Evolutionary conservation across 495 filamentous ascomycete species (phyloP).

Genomic region (Filosporella fistucella): DNA sequence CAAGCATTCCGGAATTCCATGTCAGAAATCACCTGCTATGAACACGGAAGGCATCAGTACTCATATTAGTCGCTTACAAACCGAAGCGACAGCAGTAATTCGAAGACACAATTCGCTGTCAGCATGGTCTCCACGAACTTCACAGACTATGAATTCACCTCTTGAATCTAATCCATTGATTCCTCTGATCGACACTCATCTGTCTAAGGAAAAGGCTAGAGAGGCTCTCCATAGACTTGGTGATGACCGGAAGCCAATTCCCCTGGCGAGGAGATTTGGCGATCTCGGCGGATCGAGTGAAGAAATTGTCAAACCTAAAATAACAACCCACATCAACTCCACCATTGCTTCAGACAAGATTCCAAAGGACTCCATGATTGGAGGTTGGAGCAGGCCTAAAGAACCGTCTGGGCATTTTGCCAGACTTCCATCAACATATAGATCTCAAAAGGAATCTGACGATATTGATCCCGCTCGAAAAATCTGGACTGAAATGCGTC

Average conservation of each 20-base stretch:
- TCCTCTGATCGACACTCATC: constrained; percentile 38
- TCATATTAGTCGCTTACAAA: constrained; percentile 36
- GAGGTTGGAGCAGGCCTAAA: constrained; percentile 11
- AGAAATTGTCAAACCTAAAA: constrained; percentile 15
- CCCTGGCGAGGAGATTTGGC: constrained; percentile 1
- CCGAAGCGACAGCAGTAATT: constrained; percentile 36
- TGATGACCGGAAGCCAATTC: constrained; percentile 10
- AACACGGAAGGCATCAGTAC: constrained; percentile 1
- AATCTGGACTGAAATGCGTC: constrained; percentile 42
- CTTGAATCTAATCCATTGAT: constrained; percentile 33
- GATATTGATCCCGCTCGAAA: constrained; percentile 36
- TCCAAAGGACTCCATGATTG: too few relatives aligned
- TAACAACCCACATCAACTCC: constrained; percentile 22
- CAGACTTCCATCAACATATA: background rate
- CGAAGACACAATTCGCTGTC: constrained; percentile 36
- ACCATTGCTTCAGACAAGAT: background rate
- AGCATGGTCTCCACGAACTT: constrained; percentile 29
- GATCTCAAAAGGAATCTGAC: background rate
- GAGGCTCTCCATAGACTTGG: constrained; percentile 33
- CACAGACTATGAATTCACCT: constrained; percentile 16
- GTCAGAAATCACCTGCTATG: background rate
- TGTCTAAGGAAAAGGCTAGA: constrained; percentile 31
- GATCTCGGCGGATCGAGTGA: constrained; percentile 6
- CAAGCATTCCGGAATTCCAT: constrained; percentile 42
- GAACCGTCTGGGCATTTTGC: constrained; percentile 12